Conservation (phyloP, 371 early-diverging fungal genomes). For the Mucor circinelloides region DNA sequence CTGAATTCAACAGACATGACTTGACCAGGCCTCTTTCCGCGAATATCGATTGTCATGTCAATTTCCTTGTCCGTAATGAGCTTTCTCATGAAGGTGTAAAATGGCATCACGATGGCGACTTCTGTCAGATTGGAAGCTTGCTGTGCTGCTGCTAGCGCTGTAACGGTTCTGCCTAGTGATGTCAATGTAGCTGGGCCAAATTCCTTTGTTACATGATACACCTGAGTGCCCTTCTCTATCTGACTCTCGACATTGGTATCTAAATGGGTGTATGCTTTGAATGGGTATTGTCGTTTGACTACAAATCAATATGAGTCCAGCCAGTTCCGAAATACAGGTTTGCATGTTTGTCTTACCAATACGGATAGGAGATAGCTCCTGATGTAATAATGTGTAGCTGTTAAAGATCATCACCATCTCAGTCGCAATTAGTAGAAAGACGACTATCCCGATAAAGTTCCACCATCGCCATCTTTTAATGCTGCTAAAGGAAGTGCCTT, state of each 20-base stretch:
- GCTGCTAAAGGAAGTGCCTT: constrained; percentile 2
- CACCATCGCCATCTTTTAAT: constrained; percentile 59
- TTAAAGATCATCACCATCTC: constrained; percentile 40
- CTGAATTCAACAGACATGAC: constrained; percentile 46
- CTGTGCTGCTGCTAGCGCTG: constrained; percentile 63
- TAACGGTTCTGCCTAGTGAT: constrained; percentile 64
- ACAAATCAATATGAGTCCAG: neutral
- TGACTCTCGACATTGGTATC: constrained; percentile 39
- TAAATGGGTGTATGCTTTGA: constrained; percentile 53
- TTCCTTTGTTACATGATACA: constrained; percentile 69
- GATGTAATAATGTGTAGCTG: constrained; percentile 44
- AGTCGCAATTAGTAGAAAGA: constrained; percentile 40
- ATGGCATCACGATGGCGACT: constrained; percentile 64
- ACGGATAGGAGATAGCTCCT: constrained; percentile 46
- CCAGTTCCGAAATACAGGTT: neutral
- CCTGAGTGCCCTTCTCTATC: constrained; percentile 42
- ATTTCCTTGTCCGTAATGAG: constrained; percentile 28
- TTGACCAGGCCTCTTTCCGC: constrained; percentile 45
- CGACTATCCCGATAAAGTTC: constrained; percentile 42
- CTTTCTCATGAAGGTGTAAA: constrained; percentile 56
- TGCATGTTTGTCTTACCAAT: constrained; percentile 45
- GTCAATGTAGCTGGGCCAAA: constrained; percentile 65
- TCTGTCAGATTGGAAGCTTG: constrained; percentile 49
- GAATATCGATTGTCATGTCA: constrained; percentile 53
- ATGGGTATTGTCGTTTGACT: constrained; percentile 51